Percentiles rank a stretch among this genome's conserved stretches.
Evolutionary conservation across 495 filamentous ascomycete genomes (phyloP).

Genomic region (Podospora australis): DNA sequence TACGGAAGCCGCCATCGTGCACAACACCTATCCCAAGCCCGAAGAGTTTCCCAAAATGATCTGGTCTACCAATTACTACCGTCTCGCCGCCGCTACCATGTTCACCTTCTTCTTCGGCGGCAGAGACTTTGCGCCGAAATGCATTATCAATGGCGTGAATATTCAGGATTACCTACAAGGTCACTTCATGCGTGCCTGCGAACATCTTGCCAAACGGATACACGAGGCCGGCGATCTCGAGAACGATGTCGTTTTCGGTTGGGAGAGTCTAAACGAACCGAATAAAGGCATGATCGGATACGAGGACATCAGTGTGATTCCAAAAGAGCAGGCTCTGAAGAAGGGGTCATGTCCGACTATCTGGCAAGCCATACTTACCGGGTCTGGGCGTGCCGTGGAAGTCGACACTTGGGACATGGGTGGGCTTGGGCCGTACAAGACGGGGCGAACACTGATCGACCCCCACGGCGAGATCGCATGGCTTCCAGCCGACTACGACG

Average conservation of each 20-base stretch:
- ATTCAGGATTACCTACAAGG: slow-evolving; percentile 93
- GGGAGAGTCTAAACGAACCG: slow-evolving; percentile 94
- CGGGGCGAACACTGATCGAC: slow-evolving; percentile 75
- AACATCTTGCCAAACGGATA: slow-evolving; percentile 74
- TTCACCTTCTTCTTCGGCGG: slow-evolving; percentile 94
- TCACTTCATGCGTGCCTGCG: slow-evolving; percentile 75
- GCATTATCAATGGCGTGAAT: slow-evolving; percentile 87
- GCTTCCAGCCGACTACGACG: slow-evolving; percentile 74
- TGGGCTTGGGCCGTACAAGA: slow-evolving; percentile 83
- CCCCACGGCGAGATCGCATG: slow-evolving; percentile 80
- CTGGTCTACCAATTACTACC: slow-evolving; percentile 94
- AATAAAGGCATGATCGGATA: slow-evolving; percentile 84
- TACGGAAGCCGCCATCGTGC: slow-evolving; percentile 89
- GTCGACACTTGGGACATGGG: slow-evolving; percentile 91
- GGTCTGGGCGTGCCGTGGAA: slow-evolving; percentile 83
- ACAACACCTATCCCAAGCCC: slow-evolving; percentile 88
- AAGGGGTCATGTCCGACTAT: slow-evolving; percentile 91
- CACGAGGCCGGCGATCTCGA: slow-evolving; percentile 87
- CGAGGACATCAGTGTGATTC: slow-evolving; percentile 74
- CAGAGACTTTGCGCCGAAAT: slow-evolving; percentile 90
- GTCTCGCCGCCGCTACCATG: slow-evolving; percentile 80
- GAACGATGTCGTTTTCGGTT: slow-evolving; percentile 83
- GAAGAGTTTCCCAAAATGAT: slow-evolving; percentile 95
- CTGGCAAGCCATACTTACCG: slow-evolving; percentile 88
- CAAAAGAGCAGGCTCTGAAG: slow-evolving; percentile 81